Conservation (phyloP, 495 filamentous ascomycete species). For the Lineolata rhizophorae region DNA sequence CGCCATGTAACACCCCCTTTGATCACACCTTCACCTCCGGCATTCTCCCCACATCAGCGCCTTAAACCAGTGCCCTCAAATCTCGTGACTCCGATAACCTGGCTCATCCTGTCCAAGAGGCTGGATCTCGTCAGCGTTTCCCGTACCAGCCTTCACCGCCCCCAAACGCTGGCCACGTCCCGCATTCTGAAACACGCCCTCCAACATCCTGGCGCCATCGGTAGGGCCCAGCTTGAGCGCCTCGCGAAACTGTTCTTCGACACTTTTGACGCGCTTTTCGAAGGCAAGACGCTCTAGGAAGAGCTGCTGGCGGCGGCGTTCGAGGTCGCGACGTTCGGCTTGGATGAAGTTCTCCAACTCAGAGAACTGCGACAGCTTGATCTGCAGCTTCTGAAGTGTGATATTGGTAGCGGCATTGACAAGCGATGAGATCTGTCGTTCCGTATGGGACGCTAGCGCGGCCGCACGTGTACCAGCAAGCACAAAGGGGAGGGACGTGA, state of each 20-base stretch:
- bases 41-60: no score
- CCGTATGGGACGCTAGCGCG: constrained; percentile 80
- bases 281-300: constrained; percentile 82
- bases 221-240: constrained; percentile 26
- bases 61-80: no score
- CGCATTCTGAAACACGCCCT: no score
- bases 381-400: constrained; percentile 18
- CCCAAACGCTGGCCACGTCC: no score
- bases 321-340: constrained; percentile 78
- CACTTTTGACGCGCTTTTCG: constrained; percentile 64
- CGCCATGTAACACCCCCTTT: no score
- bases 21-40: no score
- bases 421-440: constrained; percentile 84
- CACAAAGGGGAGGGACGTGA: constrained; percentile 64
- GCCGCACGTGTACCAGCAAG: constrained; percentile 66
- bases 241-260: constrained; percentile 48
- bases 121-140: no score
- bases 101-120: no score
- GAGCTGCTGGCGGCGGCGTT: constrained; percentile 72
- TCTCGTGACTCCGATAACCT: no score
- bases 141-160: no score
- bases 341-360: constrained; percentile 86
- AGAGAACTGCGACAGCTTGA: constrained; percentile 75
- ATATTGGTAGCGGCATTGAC: constrained; percentile 68
- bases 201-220: background rate